Evolutionary conservation across 768 basidiomycete species (phyloP).

Genomic region (Lactarius indigo): DNA sequence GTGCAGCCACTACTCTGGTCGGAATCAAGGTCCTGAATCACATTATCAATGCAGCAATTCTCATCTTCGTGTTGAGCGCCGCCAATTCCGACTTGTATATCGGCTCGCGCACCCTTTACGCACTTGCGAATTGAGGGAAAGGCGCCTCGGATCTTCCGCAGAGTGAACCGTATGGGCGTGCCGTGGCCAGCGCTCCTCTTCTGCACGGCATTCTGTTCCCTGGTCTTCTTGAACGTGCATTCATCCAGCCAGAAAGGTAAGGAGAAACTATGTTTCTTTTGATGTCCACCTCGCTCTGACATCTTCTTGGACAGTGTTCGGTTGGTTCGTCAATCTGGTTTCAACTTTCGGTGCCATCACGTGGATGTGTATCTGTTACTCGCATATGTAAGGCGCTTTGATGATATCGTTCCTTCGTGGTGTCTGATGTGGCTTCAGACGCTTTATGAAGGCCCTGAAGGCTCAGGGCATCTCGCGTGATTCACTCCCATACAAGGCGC

Average conservation of each 20-base stretch:
- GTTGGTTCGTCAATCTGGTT: conserved; percentile 41
- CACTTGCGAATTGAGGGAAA: conserved; percentile 45
- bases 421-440: conserved; percentile 29
- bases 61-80: conserved; percentile 60
- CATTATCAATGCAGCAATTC: conserved; percentile 60
- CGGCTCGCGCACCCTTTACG: conserved; percentile 46
- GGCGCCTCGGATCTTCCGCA: conserved; percentile 41
- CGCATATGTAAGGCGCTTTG: conserved; percentile 48
- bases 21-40: conserved; percentile 59
- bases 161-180: conserved; percentile 35
- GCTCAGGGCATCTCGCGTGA: conserved; percentile 41
- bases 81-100: conserved; percentile 63
- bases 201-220: conserved; percentile 51
- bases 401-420: neutral
- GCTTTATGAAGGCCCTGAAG: conserved; percentile 48
- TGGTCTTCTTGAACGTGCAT: conserved; percentile 57
- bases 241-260: conserved; percentile 49
- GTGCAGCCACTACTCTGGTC: conserved; percentile 39
- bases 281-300: neutral
- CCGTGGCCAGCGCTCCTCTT: conserved; percentile 44
- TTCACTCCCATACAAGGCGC: conserved; percentile 50
- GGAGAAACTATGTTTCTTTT: neutral
- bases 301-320: conserved; percentile 29
- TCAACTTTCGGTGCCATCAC: conserved; percentile 41
- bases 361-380: conserved; percentile 48